Evolutionary conservation across 192 early-diverging fungal genomes (phyloP).

Genomic region (Helicostylum pulchrum): DNA sequence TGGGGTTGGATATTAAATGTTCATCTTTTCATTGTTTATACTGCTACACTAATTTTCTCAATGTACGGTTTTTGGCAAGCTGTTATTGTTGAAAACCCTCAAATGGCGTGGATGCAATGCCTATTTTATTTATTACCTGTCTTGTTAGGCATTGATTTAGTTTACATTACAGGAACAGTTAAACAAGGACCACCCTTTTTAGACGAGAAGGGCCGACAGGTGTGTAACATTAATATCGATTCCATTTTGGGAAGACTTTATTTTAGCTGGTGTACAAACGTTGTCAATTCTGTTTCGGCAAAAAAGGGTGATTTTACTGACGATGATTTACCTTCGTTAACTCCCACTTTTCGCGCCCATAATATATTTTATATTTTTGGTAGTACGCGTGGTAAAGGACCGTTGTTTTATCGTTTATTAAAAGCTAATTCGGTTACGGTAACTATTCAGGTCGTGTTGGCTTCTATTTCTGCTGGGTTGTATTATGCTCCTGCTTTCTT

Average conservation of each 20-base stretch:
- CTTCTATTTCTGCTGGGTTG: not conserved
- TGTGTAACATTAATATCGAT: not conserved
- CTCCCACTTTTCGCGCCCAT: constrained; percentile 20
- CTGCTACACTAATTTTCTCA: not conserved
- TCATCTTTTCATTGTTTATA: constrained; percentile 23
- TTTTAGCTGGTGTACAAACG: constrained; percentile 37
- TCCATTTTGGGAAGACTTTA: constrained; percentile 37
- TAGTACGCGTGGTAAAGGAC: constrained; percentile 8
- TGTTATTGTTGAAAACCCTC: not conserved
- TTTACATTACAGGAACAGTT: constrained; percentile 11
- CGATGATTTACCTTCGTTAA: constrained; percentile 35
- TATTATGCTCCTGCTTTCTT: constrained; percentile 23
- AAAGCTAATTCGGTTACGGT: not conserved
- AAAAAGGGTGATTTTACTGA: constrained; percentile 86
- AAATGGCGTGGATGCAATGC: constrained; percentile 1
- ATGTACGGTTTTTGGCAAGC: not conserved
- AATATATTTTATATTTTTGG: constrained; percentile 34
- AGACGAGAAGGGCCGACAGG: constrained; percentile 12
- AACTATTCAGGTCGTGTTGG: not conserved
- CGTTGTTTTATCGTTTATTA: constrained; percentile 1
- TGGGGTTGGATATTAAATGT: constrained; percentile 36
- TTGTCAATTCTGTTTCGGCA: constrained; percentile 53
- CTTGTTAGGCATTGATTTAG: constrained; percentile 12
- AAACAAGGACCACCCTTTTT: constrained; percentile 12
- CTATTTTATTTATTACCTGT: not conserved